Evolutionary conservation across 2,329 filamentous ascomycete species (phyloP).

Genomic region (Escovopsis sp.): DNA sequence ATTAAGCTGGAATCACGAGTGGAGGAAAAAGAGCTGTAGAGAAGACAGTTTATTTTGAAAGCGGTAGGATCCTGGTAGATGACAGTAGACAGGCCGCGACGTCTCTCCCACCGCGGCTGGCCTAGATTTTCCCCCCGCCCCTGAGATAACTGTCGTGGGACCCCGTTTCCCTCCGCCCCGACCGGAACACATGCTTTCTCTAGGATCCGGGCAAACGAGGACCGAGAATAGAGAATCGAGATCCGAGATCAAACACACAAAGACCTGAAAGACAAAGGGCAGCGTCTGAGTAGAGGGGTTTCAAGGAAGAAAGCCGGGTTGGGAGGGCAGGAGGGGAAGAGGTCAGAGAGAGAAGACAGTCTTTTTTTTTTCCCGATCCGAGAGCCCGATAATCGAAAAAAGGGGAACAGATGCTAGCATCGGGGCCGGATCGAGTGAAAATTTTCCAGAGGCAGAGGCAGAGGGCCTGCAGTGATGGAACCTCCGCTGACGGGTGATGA

Average conservation of each 20-base stretch:
- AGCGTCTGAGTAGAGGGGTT: background rate
- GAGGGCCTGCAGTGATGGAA: too few species aligned
- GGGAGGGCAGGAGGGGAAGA: conserved; percentile 6
- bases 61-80: conserved; percentile 1
- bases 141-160: conserved; percentile 31
- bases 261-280: too few species aligned
- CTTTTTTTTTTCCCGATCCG: conserved; percentile 15
- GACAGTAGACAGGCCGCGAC: conserved; percentile 32
- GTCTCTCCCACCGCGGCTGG: conserved; percentile 47
- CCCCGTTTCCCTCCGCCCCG: conserved; percentile 7
- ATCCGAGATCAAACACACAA: too few species aligned
- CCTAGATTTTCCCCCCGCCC: conserved; percentile 19
- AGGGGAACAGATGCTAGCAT: background rate
- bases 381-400: background rate
- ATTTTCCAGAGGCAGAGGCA: too few species aligned
- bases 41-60: conserved; percentile 2
- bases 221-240: too few species aligned
- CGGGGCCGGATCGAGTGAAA: background rate
- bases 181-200: too few species aligned
- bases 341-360: conserved; percentile 54
- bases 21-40: conserved; percentile 11
- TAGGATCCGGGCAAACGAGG: background rate
- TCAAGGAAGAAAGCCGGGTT: too few species aligned
- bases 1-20: conserved; percentile 7
- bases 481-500: too few species aligned